Evolutionary conservation across 352 stramenopile genomes (phyloP).

Genomic region (Phytophthora cactorum): DNA sequence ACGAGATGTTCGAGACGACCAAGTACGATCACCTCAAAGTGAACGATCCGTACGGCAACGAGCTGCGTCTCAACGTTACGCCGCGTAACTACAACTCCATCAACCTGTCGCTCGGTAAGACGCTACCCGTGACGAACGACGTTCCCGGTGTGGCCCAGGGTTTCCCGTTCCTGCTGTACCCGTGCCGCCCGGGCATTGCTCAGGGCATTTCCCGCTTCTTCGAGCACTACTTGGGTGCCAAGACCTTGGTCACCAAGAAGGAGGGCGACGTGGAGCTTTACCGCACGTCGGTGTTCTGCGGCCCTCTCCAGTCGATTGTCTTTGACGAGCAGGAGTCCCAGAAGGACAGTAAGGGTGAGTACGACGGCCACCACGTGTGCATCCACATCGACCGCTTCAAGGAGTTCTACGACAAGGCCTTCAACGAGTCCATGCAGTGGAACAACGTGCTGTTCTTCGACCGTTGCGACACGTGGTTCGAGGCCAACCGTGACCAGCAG

Average conservation of each 20-base stretch:
- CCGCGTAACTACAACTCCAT: slow-evolving; percentile 67
- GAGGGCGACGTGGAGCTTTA: slow-evolving; percentile 42
- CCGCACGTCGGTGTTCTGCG: slow-evolving; percentile 55
- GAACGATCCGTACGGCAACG: slow-evolving; percentile 68
- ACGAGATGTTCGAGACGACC: slow-evolving; percentile 50
- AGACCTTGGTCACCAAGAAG: slow-evolving; percentile 56
- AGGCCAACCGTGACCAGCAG: slow-evolving; percentile 73
- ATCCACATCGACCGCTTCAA: slow-evolving; percentile 80
- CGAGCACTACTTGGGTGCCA: slow-evolving; percentile 67
- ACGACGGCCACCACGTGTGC: slow-evolving; percentile 79
- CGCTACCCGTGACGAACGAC: slow-evolving; percentile 53
- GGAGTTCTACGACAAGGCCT: slow-evolving; percentile 62
- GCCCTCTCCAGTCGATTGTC: slow-evolving; percentile 63
- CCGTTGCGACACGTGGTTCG: slow-evolving; percentile 68
- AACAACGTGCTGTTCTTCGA: slow-evolving; percentile 81
- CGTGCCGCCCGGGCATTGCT: slow-evolving; percentile 58
- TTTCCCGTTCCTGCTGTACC: slow-evolving; percentile 66
- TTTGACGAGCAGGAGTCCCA: slow-evolving; percentile 68
- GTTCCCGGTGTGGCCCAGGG: slow-evolving; percentile 55
- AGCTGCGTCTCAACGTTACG: slow-evolving; percentile 60
- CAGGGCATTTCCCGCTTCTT: slow-evolving; percentile 73
- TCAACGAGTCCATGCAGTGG: slow-evolving; percentile 69
- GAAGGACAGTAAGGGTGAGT: slow-evolving; percentile 62
- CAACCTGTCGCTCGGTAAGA: slow-evolving; percentile 59
- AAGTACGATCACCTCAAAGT: slow-evolving; percentile 70